A percentile compares a stretch with the other conserved stretches of the same genome.
Evolutionary conservation across 2,329 filamentous ascomycete genomes (phyloP).

Genomic region (Chrysoporthe cubensis): DNA sequence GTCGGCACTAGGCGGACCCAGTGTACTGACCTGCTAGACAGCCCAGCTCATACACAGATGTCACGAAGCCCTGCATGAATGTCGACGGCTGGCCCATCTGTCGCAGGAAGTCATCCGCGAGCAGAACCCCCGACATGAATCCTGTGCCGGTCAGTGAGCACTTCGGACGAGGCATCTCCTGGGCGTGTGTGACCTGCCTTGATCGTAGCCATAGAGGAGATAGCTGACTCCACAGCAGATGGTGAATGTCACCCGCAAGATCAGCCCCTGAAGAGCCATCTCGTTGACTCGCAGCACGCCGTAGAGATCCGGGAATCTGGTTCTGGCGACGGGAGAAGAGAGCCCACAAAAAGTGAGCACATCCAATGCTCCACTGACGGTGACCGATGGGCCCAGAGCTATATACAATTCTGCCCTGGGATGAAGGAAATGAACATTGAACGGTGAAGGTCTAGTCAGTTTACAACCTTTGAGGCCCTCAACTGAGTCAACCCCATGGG

Average conservation of each 20-base stretch:
- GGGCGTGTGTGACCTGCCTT: constrained; percentile 1
- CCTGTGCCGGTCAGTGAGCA: neutral
- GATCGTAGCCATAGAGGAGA: constrained; percentile 21
- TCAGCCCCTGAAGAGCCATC: constrained; percentile 13
- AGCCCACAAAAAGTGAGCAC: too few relatives aligned
- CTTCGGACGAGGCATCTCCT: neutral
- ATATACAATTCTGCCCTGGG: too few relatives aligned
- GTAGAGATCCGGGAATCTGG: too few relatives aligned
- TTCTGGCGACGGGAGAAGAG: too few relatives aligned
- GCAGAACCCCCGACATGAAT: constrained; percentile 18
- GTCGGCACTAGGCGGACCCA: neutral
- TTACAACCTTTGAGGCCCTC: neutral
- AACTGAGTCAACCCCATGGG: neutral
- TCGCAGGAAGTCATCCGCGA: constrained; percentile 8
- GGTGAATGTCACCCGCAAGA: constrained; percentile 14
- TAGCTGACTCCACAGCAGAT: constrained; percentile 15
- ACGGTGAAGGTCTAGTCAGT: too few relatives aligned
- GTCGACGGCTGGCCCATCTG: constrained; percentile 18
- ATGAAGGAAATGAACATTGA: neutral
- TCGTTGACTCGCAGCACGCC: neutral
- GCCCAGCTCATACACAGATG: constrained; percentile 14
- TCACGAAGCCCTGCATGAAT: constrained; percentile 20
- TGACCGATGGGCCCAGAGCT: too few relatives aligned
- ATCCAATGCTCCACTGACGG: too few relatives aligned
- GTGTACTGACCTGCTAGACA: constrained; percentile 15